Percentiles rank a stretch among this genome's conserved stretches.
phyloP scores from a whole-genome alignment of 2,329 filamentous ascomycete genomes.

The Microdochium nivale region DNA sequence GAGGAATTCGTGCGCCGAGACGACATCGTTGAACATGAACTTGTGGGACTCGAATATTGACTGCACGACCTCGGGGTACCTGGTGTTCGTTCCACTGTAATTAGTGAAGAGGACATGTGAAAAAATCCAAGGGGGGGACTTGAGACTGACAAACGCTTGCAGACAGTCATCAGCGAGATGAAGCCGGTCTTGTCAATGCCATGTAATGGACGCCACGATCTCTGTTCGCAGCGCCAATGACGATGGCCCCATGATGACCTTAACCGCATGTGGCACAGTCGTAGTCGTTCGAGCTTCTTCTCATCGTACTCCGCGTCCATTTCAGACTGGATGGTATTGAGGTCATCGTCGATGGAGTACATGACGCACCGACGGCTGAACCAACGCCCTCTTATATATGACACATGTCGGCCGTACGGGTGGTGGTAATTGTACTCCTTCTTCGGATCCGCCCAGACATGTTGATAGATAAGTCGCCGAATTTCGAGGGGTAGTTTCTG shows the following conservation, averaged over 20 bases:
- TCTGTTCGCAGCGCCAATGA: constrained; percentile 22
- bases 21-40: constrained; percentile 19
- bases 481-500: constrained; percentile 23
- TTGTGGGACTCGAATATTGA: constrained; percentile 20
- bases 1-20: constrained; percentile 18
- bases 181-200: constrained; percentile 16
- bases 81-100: constrained; percentile 3
- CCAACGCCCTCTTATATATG: constrained; percentile 19
- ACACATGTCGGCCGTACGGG: constrained; percentile 14
- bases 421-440: constrained; percentile 18
- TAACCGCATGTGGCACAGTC: constrained; percentile 18
- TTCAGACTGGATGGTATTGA: constrained; percentile 15
- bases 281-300: constrained; percentile 7
- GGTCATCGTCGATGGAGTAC: constrained; percentile 15
- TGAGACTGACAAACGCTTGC: constrained; percentile 20
- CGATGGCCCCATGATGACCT: constrained; percentile 20
- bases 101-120: background rate
- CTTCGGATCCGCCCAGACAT: constrained; percentile 15
- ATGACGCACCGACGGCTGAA: constrained; percentile 18
- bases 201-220: constrained; percentile 9
- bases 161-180: constrained; percentile 17
- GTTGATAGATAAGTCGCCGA: constrained; percentile 19
- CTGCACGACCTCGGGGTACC: constrained; percentile 20
- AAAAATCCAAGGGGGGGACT: background rate
- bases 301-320: constrained; percentile 14